Conservation (phyloP, 129 eudicot species). For the Artemisia argyi region DNA sequence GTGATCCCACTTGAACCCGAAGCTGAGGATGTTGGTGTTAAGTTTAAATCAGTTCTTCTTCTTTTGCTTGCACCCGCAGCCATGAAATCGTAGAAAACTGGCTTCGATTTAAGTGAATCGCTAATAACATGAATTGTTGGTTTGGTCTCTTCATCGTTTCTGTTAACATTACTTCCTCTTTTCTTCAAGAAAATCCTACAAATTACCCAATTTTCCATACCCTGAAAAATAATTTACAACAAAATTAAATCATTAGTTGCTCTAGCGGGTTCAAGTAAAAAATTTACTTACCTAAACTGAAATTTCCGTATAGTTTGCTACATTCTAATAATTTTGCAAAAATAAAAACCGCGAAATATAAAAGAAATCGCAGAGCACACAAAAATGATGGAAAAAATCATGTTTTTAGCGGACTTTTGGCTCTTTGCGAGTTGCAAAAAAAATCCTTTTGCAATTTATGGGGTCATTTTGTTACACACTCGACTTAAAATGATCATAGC, state of each 20-base stretch:
- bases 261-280: too few species aligned
- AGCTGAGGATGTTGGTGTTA: conserved; percentile 10
- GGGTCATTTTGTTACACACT: too few species aligned
- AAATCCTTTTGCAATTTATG: too few species aligned
- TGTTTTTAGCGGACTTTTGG: too few species aligned
- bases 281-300: too few species aligned
- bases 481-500: too few species aligned
- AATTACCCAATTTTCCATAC: conserved; percentile 76
- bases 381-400: too few species aligned
- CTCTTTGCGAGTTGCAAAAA: too few species aligned
- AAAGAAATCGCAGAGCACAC: too few species aligned
- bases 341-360: not conserved
- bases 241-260: too few species aligned
- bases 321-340: not conserved
- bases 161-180: conserved; percentile 39
- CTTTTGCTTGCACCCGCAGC: conserved; percentile 31
- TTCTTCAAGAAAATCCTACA: conserved; percentile 81
- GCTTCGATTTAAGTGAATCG: conserved; percentile 21
- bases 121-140: conserved; percentile 8
- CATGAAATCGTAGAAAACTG: conserved; percentile 79
- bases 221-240: not conserved
- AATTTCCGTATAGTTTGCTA: too few species aligned
- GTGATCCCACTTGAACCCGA: conserved; percentile 32
- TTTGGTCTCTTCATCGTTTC: conserved; percentile 25
- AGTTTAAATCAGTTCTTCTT: conserved; percentile 18